A percentile compares a stretch with the other conserved stretches of the same genome.
Evolutionary conservation across 164 flowering plant species (phyloP).

Genomic region (Tinospora cordifolia): DNA sequence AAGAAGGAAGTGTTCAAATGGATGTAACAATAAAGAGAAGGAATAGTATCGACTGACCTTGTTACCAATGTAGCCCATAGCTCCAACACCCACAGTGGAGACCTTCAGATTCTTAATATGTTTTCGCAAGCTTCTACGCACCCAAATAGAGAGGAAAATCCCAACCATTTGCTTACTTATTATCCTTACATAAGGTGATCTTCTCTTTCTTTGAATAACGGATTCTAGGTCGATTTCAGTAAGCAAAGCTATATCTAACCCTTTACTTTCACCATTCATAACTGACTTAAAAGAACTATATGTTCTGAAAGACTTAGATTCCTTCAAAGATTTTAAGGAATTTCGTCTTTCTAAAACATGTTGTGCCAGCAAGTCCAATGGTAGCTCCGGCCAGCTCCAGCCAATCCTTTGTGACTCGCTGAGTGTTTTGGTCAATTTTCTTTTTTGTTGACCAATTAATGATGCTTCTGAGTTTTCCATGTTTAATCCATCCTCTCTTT

Average conservation of each 20-base stretch:
- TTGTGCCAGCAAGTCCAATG: conserved; percentile 53
- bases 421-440: conserved; percentile 40
- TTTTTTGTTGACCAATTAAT: conserved; percentile 12
- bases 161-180: conserved; percentile 99
- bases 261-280: conserved; percentile 22
- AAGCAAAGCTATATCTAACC: conserved; percentile 31
- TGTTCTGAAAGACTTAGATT: conserved; percentile 40
- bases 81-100: conserved; percentile 95
- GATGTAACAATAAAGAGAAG: background rate
- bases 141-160: conserved; percentile 81
- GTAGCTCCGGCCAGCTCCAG: conserved; percentile 90
- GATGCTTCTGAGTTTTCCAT: conserved; percentile 29
- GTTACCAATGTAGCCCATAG: conserved; percentile 95
- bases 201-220: conserved; percentile 48
- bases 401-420: conserved; percentile 75
- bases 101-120: conserved; percentile 78
- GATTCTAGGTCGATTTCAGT: conserved; percentile 62
- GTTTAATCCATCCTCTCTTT: conserved; percentile 44
- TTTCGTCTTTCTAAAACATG: conserved; percentile 46
- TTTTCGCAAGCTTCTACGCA: conserved; percentile 72
- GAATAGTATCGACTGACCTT: conserved; percentile 39
- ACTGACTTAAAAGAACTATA: conserved; percentile 54
- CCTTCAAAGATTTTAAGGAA: conserved; percentile 57
- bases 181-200: conserved; percentile 69
- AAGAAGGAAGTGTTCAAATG: background rate